Evolutionary conservation across 202 grass and related monocot genomes (phyloP).

Genomic region (Schoenoplectus tabernaemontani): DNA sequence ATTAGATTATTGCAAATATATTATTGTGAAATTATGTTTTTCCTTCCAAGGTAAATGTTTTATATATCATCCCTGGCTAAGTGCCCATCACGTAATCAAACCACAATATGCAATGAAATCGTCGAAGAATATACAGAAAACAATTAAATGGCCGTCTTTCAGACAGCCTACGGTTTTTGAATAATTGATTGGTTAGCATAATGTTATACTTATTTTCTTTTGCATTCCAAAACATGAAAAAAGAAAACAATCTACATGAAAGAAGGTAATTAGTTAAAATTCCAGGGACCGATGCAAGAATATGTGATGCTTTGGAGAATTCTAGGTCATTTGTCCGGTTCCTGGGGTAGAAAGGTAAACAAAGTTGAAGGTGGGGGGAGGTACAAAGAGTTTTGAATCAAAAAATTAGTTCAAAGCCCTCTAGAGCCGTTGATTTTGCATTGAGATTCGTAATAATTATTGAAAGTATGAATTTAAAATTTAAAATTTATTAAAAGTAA

Average conservation of each 20-base stretch:
- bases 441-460: no score
- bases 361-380: neutral
- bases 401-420: no score
- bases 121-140: neutral
- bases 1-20: no score
- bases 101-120: no score
- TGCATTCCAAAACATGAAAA: neutral
- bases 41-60: no score
- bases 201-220: neutral
- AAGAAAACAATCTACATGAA: neutral
- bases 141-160: neutral
- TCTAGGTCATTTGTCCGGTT: neutral
- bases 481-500: no score
- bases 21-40: no score
- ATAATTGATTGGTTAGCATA: neutral
- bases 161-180: neutral
- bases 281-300: neutral
- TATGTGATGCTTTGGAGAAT: neutral
- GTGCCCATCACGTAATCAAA: no score
- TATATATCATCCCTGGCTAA: no score
- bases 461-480: no score
- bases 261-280: neutral
- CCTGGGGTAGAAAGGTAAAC: neutral
- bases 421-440: no score
- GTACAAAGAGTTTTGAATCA: no score